Base-by-base conservation (phyloP, 495 filamentous ascomycete species). In the Hypoxylon crocopeplum region DNA sequence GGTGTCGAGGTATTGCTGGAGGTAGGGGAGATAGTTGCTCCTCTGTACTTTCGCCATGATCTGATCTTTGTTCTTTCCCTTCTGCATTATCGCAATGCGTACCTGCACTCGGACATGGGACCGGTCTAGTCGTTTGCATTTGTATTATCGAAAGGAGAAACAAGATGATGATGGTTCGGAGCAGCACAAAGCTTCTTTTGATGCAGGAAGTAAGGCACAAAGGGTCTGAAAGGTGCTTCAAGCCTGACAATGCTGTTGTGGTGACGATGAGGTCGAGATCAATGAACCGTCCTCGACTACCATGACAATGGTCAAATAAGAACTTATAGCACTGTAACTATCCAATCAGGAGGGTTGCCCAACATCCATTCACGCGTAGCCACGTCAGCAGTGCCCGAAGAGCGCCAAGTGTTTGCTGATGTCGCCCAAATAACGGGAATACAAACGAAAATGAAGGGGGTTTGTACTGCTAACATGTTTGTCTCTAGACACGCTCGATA, bases 11-110 rank as follows among this genome's bases (percentile, higher is more conserved):
- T 56, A 45, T 17, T 55, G 46, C 33, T 62, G 59, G 13, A 69
- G 52, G 30, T 69, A 63, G 29, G 59, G 53, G 16, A 67, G 58
- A 30, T 64, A 68, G 33, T 62, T 69, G 54, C 56, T 62, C 25
- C 41, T 48, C 40, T 56, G 57, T 13, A 57, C 42, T 30, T 22
- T 49, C 49, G 51, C 54, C 56, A 44, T 62, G 34, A 17, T 34
- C n/a, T 4, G 5, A 41, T 51, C 24, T 56, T 48, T 52, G 38
- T 51, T 34, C 12, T 34, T 12, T 34, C 10, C 36, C 17, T 54
- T 64, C 32, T 34, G 12, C 6, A 15, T 16, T 46, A 30, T 47
- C 17, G 25, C 7, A 25, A 30, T 24, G 36, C 29, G 33, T 48
- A 30, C 47, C 27, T 53, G 36, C 16, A 7, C 22, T 15, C 5